Percentiles rank a stretch among this genome's conserved stretches.
These are phyloP conservation scores for Echeveria elegans DNA, from an alignment of 164 flowering plant genomes.

Conservation along the genomic window DNA sequence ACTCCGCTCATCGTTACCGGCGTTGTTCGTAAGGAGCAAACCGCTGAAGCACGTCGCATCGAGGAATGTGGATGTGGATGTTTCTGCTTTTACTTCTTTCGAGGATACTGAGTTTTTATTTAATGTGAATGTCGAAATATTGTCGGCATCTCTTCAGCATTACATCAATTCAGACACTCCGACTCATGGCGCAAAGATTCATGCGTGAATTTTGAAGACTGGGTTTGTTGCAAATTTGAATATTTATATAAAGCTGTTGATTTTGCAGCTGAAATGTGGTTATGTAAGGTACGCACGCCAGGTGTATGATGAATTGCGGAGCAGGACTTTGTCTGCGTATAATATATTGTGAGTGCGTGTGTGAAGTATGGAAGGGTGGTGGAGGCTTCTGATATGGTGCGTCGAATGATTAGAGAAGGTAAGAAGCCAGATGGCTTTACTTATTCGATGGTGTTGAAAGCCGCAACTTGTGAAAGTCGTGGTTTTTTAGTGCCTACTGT, in stretches of 20 bases:
- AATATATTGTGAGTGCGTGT: slow-evolving; percentile 67
- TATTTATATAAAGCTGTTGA: slow-evolving; percentile 64
- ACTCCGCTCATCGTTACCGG: background rate
- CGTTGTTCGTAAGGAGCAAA: background rate
- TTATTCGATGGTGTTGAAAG: slow-evolving; percentile 66
- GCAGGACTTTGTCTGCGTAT: slow-evolving; percentile 57
- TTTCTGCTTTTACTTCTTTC: no score
- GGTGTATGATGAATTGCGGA: slow-evolving; percentile 60
- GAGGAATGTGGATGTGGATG: background rate
- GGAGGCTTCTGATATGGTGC: slow-evolving; percentile 39
- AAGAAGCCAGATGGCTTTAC: slow-evolving; percentile 76
- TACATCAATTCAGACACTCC: slow-evolving; percentile 59
- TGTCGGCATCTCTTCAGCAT: slow-evolving; percentile 53
- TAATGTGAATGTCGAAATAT: slow-evolving; percentile 7
- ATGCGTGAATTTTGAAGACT: slow-evolving; percentile 52
- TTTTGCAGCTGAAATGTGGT: slow-evolving; percentile 42
- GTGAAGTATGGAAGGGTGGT: slow-evolving; percentile 31
- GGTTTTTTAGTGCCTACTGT: slow-evolving; percentile 9
- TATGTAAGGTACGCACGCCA: slow-evolving; percentile 45
- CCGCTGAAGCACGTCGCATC: background rate
- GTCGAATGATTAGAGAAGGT: slow-evolving; percentile 22
- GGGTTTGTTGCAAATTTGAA: slow-evolving; percentile 55
- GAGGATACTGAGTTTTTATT: background rate
- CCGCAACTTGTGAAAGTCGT: slow-evolving; percentile 28
- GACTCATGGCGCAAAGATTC: slow-evolving; percentile 57